Base-by-base conservation (phyloP, 2,329 filamentous ascomycete genomes). In the Botryotinia calthae region DNA sequence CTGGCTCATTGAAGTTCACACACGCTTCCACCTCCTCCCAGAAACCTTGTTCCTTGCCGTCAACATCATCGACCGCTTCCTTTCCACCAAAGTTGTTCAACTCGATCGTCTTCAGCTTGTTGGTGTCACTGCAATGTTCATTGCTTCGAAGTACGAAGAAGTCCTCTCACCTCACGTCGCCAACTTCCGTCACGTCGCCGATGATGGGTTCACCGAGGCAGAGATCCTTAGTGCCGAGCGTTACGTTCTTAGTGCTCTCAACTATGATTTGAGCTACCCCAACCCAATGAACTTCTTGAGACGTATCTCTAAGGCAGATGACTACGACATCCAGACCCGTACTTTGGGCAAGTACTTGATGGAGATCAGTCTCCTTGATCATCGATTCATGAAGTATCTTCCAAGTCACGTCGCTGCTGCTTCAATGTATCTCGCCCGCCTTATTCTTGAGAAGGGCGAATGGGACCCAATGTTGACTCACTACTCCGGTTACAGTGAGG, bases 221-320 rank as follows among this genome's bases (percentile, higher is more conserved):
- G 96, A 99, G 84, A 98, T 99, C 77, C 87, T 99, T 56, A 95
- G 93, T 80, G 96, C 96, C n/a, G 96, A 99, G 84, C 93, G 96
- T 77, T 97, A 97, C 82, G 91, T 99, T 77, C 90, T 99, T 70
- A 89, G 90, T 77, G 94, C 94, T 9, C 88, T 99, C 75, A 92
- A 98, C 85, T 99, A 98, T 82, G 95, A 99, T 82, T 90, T 99
- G 76, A 98, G 95, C 86, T 99, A 98, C 81, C 96, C 96, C 72
- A 99, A 99, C 84, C 96, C 96, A 34, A 99, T 99, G 96, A 99
- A 99, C 88, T 99, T 99, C 86, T 89, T 99, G 74, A 93, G 96
- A 76, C 93, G 97, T 78, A 97, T 99, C 83, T 98, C 95, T 75
- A 99, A 99, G 87, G 97, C 96, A 80, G 97, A 99, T 85, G 96